A percentile compares a stretch with the other conserved stretches of the same genome.
Conservation (phyloP, 129 eudicot species). For the Gnaphalium uliginosum region DNA sequence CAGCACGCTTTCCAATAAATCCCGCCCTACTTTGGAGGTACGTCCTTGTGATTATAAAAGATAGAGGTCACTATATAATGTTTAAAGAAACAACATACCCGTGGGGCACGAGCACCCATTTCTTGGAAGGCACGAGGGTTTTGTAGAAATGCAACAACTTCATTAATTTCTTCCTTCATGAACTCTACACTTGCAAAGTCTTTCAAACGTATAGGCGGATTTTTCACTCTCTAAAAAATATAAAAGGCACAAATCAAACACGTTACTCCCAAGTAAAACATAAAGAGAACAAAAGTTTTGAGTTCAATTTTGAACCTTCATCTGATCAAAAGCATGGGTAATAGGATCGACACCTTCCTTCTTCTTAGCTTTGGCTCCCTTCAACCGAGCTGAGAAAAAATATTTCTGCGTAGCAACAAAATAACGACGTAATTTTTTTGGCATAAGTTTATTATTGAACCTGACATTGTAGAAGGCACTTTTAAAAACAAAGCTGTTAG, state of each 20-base stretch:
- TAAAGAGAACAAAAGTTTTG: background rate
- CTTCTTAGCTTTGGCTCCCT: constrained; percentile 46
- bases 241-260: constrained; percentile 6
- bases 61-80: background rate
- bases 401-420: constrained; percentile 56
- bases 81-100: constrained; percentile 54
- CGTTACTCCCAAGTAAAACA: background rate
- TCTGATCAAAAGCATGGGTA: constrained; percentile 75
- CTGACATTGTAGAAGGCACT: too few relatives aligned
- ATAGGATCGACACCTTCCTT: constrained; percentile 79
- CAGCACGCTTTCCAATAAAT: background rate
- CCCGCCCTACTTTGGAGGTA: background rate
- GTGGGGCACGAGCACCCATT: constrained; percentile 97
- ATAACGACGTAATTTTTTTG: constrained; percentile 11
- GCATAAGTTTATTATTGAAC: background rate
- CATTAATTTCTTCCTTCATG: constrained; percentile 87
- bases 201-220: constrained; percentile 84
- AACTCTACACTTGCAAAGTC: constrained; percentile 81
- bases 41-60: background rate
- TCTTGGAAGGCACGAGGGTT: constrained; percentile 93
- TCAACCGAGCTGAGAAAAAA: constrained; percentile 41
- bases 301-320: constrained; percentile 64
- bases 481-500: too few relatives aligned
- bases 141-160: constrained; percentile 89
- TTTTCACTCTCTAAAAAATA: constrained; percentile 70